A percentile compares a stretch with the other conserved stretches of the same genome.
Conservation (phyloP, 2,329 filamentous ascomycete species). For the Pyrenophora seminiperda region DNA sequence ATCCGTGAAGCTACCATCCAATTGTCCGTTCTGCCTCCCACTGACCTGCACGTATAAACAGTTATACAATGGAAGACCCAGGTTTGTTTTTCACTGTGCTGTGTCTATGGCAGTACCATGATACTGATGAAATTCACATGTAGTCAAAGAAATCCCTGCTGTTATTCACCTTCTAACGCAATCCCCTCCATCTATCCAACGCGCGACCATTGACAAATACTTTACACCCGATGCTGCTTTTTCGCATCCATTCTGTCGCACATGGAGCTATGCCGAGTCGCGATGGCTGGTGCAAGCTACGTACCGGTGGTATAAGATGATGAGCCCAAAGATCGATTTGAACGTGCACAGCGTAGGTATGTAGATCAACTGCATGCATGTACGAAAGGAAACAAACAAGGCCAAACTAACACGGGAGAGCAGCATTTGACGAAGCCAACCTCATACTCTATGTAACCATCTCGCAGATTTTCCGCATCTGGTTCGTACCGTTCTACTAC, state of each 20-base stretch:
- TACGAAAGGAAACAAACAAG: too few relatives aligned
- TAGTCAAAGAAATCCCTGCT: conserved; percentile 63
- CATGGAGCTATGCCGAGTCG: conserved; percentile 65
- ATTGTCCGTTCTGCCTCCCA: background rate
- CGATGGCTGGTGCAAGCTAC: conserved; percentile 70
- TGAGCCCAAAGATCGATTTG: conserved; percentile 74
- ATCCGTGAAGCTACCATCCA: background rate
- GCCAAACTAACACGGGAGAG: background rate
- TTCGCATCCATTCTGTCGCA: conserved; percentile 77
- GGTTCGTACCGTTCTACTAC: conserved; percentile 76
- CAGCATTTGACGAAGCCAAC: conserved; percentile 70
- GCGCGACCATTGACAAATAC: conserved; percentile 68
- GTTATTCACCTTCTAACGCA: conserved; percentile 73
- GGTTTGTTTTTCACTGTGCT: conserved; percentile 16
- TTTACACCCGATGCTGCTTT: conserved; percentile 76
- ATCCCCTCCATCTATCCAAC: conserved; percentile 69
- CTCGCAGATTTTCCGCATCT: conserved; percentile 76
- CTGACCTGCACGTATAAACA: background rate
- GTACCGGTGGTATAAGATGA: conserved; percentile 75
- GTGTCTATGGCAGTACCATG: too few relatives aligned
- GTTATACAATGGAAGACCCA: conserved; percentile 34
- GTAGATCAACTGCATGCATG: conserved; percentile 14
- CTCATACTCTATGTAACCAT: conserved; percentile 75
- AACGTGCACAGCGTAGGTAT: conserved; percentile 66
- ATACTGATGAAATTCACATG: background rate